Conservation (phyloP, 345 rosid species). For the Salix suchowensis region DNA sequence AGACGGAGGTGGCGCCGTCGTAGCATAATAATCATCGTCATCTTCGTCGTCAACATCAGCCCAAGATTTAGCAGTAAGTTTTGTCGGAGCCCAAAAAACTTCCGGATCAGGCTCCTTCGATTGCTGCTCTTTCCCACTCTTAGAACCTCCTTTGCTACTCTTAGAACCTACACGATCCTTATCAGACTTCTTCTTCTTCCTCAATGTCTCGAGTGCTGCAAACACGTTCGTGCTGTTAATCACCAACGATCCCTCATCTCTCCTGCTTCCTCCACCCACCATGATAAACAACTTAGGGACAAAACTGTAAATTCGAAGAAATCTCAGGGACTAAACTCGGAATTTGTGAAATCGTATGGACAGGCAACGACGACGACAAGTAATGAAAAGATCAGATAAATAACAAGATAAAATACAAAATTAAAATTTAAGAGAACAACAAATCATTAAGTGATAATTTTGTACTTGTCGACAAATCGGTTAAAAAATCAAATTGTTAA, state of each 20-base stretch:
- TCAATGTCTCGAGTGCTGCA: conserved; percentile 35
- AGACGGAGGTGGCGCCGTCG: conserved; percentile 24
- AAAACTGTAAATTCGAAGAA: not conserved
- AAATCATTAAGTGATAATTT: not conserved
- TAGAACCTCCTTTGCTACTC: conserved; percentile 19
- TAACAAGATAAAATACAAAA: not conserved
- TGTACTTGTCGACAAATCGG: not conserved
- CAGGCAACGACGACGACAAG: not conserved
- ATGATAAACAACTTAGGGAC: not conserved
- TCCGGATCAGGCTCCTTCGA: conserved; percentile 17
- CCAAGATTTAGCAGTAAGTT: conserved; percentile 35
- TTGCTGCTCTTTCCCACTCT: not conserved
- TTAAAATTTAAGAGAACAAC: not conserved
- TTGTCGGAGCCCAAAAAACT: conserved; percentile 42
- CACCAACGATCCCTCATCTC: conserved; percentile 37
- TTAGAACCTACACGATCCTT: conserved; percentile 10
- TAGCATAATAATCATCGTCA: conserved; percentile 40
- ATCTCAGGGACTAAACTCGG: not conserved
- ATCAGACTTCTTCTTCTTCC: conserved; percentile 39
- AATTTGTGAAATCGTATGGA: not conserved
- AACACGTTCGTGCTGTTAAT: conserved; percentile 37
- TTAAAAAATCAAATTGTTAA: not conserved
- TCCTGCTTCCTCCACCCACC: conserved; percentile 28
- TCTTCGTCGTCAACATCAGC: conserved; percentile 45
- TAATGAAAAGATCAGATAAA: not conserved